Base-by-base conservation (phyloP, 345 rosid genomes). In the Brassica nigra region DNA sequence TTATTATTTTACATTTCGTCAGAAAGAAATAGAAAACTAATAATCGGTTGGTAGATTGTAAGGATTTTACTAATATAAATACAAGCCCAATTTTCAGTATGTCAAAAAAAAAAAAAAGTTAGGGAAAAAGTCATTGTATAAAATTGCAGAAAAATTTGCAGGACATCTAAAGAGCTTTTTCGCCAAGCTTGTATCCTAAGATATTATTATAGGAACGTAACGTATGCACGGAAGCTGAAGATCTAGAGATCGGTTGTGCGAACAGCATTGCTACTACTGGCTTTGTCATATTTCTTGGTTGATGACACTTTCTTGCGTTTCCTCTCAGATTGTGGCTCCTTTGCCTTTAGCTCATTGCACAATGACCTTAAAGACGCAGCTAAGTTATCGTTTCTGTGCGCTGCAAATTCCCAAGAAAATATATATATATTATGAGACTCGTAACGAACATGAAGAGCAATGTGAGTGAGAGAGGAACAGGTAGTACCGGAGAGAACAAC, bases 381-480 rank as follows among this genome's bases (percentile, higher is more conserved):
- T 68, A 91, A 79, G 67, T 83, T 88, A 75, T 91, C 92, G 61
- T 95, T 95, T 82, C 94, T 88, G 69, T 88, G 99, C n/a, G 95
- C 97, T 95, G 90, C 18, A 18, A 18, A 18, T 18, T 18, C 18
- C 18, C 18, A 18, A 18, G 18, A 18, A 18, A 18, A 18, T 18
- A 18, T 18, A 18, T 18, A 28, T 47, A 23, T 7, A 54, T 28
- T 18, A 18, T 18, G 39, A 85, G 78, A 73, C 85, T 87, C 84
- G 55, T 0, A 15, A 54, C 4, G 9, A 54, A 54, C 59, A 54
- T 6, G 23, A 49, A 49, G 8, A 49, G 4, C 57, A n/a, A 0
- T 14, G 5, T 7, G 29, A 3, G 12, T 10, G 65, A 33, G 23
- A n/a, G 18, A 15, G 20, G 55, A 5, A 39, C 47, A 39, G 47